Evolutionary conservation across 176 grass and related monocot species (phyloP), one percentile per base, ranked within the genome.

Genomic region (Avena sativa): DNA sequence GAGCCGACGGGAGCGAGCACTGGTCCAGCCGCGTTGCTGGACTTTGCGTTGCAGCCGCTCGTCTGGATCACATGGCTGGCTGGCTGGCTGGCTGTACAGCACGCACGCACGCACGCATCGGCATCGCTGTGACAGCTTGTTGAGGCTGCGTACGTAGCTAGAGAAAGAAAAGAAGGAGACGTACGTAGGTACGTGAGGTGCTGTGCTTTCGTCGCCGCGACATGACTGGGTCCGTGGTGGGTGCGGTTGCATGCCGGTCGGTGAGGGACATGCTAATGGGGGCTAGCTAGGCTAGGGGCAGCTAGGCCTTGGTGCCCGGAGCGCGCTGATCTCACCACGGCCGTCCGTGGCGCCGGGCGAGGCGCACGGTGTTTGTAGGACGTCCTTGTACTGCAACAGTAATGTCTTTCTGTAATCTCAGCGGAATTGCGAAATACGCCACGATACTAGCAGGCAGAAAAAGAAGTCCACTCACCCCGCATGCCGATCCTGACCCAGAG

Each of bases 181-280:
- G 61, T 61, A 50, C 12, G 13, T 44, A 26, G 8, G 43, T 60
- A 49, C 8, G 21, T 26, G 19, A 26, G 25, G 25, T 21, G 3
- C 16, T 17, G 12, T 61, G 68, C 88, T 84, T 85, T 85, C 58
- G 30, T 62, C 23, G 79, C 51, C 28, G 62, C 78, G 78, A 60
- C 71, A 40, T 77, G 78, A 59, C 73, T 34, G 57, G 36, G 50
- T 77, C 46, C 17, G 51, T 78, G 80, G 63, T 70, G 87, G 75
- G 48, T 79, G 57, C 21, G 56, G 87, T 73, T 38, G 78, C 76
- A 40, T 84, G 85, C 76, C 81, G 62, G 91, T 85, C 77, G 78
- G 78, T 76, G 86, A 91, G 90, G 90, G 78, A 85, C 82, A 88
- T 23, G 82, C 71, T 32, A 66, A 36, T 26, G 46, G 73, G 52